Conservation (phyloP, 768 basidiomycete genomes). For the Lentinula sp. region DNA sequence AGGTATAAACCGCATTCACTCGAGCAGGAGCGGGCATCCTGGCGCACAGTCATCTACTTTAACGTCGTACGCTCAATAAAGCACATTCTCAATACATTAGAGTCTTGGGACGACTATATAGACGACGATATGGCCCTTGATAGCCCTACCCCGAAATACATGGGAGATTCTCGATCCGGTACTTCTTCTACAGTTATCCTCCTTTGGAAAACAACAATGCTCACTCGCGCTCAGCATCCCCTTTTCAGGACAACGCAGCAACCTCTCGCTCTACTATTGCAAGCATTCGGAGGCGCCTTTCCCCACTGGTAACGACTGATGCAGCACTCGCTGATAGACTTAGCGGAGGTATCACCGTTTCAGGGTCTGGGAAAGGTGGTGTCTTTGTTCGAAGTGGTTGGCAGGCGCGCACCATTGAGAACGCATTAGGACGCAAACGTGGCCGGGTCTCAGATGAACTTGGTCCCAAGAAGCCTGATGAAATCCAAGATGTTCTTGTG, state of each 20-base stretch:
- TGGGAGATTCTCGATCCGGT: conserved; percentile 2
- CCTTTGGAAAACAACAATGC: conserved; percentile 11
- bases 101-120: conserved; percentile 54
- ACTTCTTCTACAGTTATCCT: conserved; percentile 31
- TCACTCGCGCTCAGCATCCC: conserved; percentile 14
- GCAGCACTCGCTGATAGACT: conserved; percentile 61
- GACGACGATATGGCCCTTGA: conserved; percentile 37
- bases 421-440: conserved; percentile 31
- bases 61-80: conserved; percentile 69
- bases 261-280: conserved; percentile 30
- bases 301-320: conserved; percentile 58
- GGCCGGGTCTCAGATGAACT: conserved; percentile 18
- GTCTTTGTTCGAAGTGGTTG: conserved; percentile 78
- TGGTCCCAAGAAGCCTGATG: conserved; percentile 19
- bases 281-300: conserved; percentile 52
- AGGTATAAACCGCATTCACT: conserved; percentile 61
- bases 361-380: conserved; percentile 70
- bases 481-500: conserved; percentile 43
- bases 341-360: conserved; percentile 67
- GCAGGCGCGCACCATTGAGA: conserved; percentile 66
- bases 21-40: conserved; percentile 63
- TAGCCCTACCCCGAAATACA: conserved; percentile 8
- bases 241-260: conserved; percentile 11
- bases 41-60: conserved; percentile 73
- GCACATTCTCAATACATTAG: conserved; percentile 59